Evolutionary conservation across 257 asterid species (phyloP).

Genomic region (Thymus quinquecostatus): DNA sequence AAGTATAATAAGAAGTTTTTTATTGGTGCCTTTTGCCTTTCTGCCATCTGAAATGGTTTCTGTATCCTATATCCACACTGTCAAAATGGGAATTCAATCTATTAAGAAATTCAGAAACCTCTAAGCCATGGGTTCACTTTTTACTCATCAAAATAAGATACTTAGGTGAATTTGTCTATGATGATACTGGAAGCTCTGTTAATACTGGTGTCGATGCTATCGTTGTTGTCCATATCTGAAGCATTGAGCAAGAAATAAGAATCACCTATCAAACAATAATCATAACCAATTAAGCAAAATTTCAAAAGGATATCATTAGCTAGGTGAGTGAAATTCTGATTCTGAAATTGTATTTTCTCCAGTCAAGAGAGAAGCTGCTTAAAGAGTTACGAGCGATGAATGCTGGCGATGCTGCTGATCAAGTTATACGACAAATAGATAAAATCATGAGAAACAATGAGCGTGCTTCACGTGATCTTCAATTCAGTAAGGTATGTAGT

Average conservation of each 20-base stretch:
- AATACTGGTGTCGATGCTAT: background rate
- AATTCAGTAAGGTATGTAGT: constrained; percentile 65
- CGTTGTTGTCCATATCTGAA: no score
- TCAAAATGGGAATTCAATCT: constrained; percentile 5
- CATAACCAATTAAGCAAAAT: background rate
- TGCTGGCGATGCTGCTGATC: constrained; percentile 99
- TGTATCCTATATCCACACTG: constrained; percentile 16
- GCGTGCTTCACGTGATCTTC: constrained; percentile 81
- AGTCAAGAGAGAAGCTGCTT: constrained; percentile 89
- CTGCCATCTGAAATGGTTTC: constrained; percentile 7
- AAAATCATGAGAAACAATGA: constrained; percentile 79
- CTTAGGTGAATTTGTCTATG: constrained; percentile 11
- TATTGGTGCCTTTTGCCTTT: constrained; percentile 14
- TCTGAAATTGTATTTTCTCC: constrained; percentile 30
- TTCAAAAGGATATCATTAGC: constrained; percentile 7
- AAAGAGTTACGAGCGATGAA: constrained; percentile 84
- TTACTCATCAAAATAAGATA: constrained; percentile 12
- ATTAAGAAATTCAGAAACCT: background rate
- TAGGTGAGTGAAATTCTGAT: constrained; percentile 21
- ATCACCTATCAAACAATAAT: background rate
- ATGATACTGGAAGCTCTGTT: background rate
- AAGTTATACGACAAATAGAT: constrained; percentile 83
- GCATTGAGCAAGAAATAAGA: no score
- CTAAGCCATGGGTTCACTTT: background rate
- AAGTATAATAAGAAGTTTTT: background rate